Evolutionary conservation across 2,329 filamentous ascomycete genomes (phyloP).

Genomic region (Rhinocladiella mackenziei): DNA sequence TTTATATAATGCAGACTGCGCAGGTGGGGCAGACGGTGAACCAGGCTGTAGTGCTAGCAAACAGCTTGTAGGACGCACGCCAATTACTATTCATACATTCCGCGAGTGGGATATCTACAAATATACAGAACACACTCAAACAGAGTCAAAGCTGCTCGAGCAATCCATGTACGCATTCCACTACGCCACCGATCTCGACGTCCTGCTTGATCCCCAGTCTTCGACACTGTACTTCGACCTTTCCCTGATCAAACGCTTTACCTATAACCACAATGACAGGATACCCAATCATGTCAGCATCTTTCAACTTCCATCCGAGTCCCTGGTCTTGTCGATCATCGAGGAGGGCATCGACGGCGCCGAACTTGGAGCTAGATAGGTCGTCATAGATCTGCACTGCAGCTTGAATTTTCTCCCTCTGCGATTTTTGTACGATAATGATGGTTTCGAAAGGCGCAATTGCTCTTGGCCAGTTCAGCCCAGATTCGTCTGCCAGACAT

Average conservation of each 20-base stretch:
- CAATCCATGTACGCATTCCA: slow-evolving; percentile 45
- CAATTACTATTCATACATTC: too few relatives aligned
- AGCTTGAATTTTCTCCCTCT: slow-evolving; percentile 40
- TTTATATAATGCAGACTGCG: too few relatives aligned
- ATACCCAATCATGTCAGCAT: slow-evolving; percentile 86
- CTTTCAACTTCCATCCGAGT: slow-evolving; percentile 80
- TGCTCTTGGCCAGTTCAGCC: slow-evolving; percentile 79
- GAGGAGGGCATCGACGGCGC: slow-evolving; percentile 60
- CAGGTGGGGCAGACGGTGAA: too few relatives aligned
- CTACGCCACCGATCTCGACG: slow-evolving; percentile 51
- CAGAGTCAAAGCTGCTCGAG: slow-evolving; percentile 49
- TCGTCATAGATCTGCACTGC: slow-evolving; percentile 61
- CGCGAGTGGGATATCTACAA: slow-evolving; percentile 15
- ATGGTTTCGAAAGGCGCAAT: slow-evolving; percentile 81
- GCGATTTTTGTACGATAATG: slow-evolving; percentile 54
- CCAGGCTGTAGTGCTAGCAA: too few relatives aligned
- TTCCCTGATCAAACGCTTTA: slow-evolving; percentile 58
- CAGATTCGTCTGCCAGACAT: slow-evolving; percentile 64
- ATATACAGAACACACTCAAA: slow-evolving; percentile 5
- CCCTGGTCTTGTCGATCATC: slow-evolving; percentile 65
- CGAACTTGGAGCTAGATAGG: slow-evolving; percentile 38
- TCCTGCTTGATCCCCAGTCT: slow-evolving; percentile 59
- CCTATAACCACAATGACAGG: slow-evolving; percentile 79
- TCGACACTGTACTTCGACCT: slow-evolving; percentile 75
- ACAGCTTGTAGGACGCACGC: too few relatives aligned